A percentile compares a stretch with the other conserved stretches of the same genome.
Conservation (phyloP, 495 filamentous ascomycete genomes). For the Opeltia flavorubescens region DNA sequence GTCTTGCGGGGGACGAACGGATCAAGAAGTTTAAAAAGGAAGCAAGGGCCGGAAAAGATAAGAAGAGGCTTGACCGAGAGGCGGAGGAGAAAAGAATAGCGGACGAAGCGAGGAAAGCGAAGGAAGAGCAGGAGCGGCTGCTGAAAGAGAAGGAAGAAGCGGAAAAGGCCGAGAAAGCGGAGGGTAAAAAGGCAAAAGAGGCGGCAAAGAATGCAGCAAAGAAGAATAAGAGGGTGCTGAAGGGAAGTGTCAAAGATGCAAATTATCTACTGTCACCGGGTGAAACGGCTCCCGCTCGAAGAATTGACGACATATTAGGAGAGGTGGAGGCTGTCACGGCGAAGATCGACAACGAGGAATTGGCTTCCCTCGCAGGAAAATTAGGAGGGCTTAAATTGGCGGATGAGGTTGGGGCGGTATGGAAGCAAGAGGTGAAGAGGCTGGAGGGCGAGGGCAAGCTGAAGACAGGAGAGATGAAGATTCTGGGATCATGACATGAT, state of each 20-base stretch:
- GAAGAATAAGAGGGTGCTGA: constrained; percentile 97
- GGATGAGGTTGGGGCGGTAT: constrained; percentile 58
- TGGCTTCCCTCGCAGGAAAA: constrained; percentile 61
- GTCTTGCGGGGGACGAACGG: constrained; percentile 68
- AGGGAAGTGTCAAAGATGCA: constrained; percentile 81
- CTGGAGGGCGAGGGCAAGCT: constrained; percentile 3
- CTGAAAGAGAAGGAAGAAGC: constrained; percentile 73
- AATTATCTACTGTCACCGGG: constrained; percentile 69
- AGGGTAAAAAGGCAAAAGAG: constrained; percentile 93
- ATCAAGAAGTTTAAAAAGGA: constrained; percentile 94
- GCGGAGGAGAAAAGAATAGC: constrained; percentile 71
- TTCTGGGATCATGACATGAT: constrained; percentile 4
- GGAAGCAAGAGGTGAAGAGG: constrained; percentile 21
- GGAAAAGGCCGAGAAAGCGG: constrained; percentile 66
- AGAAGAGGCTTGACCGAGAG: constrained; percentile 80
- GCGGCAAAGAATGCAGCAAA: constrained; percentile 94
- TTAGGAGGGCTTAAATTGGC: constrained; percentile 37
- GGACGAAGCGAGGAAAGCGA: constrained; percentile 65
- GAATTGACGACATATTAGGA: constrained; percentile 55
- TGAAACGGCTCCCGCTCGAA: constrained; percentile 50
- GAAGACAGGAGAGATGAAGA: constrained; percentile 6
- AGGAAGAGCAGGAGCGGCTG: constrained; percentile 61
- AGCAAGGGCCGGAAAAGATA: constrained; percentile 84
- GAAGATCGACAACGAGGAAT: constrained; percentile 76
- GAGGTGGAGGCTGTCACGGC: constrained; percentile 73